Percentiles rank a stretch among this genome's conserved stretches.
Conservation (phyloP, 2,329 filamentous ascomycete genomes). For the Thermomyces lanuginosus region DNA sequence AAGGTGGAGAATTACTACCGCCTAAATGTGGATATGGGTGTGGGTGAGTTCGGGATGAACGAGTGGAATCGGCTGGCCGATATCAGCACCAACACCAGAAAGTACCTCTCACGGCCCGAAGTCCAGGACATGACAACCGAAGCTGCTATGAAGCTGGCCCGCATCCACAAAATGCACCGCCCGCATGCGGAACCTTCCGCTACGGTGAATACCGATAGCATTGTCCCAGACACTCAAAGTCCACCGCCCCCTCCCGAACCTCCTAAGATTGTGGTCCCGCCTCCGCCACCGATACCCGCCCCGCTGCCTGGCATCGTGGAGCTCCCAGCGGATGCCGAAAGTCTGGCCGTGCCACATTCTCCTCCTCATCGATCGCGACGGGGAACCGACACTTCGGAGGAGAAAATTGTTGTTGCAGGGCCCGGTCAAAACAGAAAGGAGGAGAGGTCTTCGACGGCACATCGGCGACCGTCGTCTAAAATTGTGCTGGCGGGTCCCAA, state of each 20-base stretch:
- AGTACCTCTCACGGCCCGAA: conserved; percentile 57
- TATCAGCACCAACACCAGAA: conserved; percentile 79
- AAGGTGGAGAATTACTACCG: conserved; percentile 85
- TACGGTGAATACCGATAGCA: too few relatives aligned
- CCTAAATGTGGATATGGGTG: conserved; percentile 89
- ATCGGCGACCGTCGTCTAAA: too few relatives aligned
- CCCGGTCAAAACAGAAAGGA: conserved; percentile 41
- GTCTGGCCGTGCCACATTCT: conserved; percentile 14
- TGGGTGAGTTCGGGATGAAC: conserved; percentile 97
- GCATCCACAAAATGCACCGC: conserved; percentile 61
- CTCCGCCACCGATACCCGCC: too few relatives aligned
- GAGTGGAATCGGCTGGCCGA: conserved; percentile 91
- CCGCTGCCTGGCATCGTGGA: conserved; percentile 50
- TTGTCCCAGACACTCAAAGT: too few relatives aligned
- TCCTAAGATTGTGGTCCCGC: too few relatives aligned
- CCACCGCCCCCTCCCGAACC: too few relatives aligned
- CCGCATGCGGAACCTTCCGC: too few relatives aligned
- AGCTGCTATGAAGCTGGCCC: conserved; percentile 64
- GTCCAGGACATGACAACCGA: conserved; percentile 64
- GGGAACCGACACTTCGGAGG: conserved; percentile 41
- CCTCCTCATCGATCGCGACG: conserved; percentile 9
- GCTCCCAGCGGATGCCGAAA: conserved; percentile 41
- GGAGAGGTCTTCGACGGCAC: conserved; percentile 17
- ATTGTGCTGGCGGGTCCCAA: too few relatives aligned
- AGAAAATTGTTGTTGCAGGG: conserved; percentile 51